Evolutionary conservation across 1,284 basidiomycete genomes (phyloP).

Genomic region (Lentinula novae-zelandiae): DNA sequence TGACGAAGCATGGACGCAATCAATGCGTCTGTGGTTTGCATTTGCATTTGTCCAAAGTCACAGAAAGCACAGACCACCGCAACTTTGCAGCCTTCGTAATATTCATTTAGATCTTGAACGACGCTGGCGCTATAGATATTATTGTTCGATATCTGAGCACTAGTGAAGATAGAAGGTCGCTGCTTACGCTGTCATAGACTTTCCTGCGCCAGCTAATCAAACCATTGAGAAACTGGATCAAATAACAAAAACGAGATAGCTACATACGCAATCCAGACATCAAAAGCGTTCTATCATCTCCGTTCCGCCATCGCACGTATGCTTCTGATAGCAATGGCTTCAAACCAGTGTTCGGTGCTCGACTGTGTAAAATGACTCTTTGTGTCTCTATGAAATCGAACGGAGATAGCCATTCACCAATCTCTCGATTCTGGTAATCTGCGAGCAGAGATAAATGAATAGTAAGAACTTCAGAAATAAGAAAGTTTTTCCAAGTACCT

Average conservation of each 20-base stretch:
- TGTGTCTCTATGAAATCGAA: not conserved
- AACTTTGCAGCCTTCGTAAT: not conserved
- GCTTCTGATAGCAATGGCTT: not conserved
- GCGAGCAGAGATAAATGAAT: not conserved
- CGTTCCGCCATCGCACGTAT: not conserved
- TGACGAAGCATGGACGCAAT: not conserved
- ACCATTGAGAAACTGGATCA: not conserved
- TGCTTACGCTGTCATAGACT: not conserved
- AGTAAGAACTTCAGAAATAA: not conserved
- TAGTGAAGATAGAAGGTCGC: too few species aligned
- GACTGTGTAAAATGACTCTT: not conserved
- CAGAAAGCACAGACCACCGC: not conserved
- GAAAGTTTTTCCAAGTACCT: not conserved
- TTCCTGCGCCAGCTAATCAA: not conserved
- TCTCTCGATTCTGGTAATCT: not conserved
- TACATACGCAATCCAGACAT: not conserved
- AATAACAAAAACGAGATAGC: not conserved
- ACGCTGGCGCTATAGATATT: not conserved
- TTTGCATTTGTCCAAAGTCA: not conserved
- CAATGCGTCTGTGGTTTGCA: not conserved
- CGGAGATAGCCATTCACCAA: not conserved
- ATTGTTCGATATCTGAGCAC: not conserved
- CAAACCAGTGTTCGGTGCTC: not conserved
- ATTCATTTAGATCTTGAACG: not conserved
- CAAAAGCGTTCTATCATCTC: not conserved